These are phyloP conservation scores for Pseudomicrostroma phylloplanum DNA, from an alignment of 1,284 basidiomycete genomes.

Conservation along the genomic window DNA sequence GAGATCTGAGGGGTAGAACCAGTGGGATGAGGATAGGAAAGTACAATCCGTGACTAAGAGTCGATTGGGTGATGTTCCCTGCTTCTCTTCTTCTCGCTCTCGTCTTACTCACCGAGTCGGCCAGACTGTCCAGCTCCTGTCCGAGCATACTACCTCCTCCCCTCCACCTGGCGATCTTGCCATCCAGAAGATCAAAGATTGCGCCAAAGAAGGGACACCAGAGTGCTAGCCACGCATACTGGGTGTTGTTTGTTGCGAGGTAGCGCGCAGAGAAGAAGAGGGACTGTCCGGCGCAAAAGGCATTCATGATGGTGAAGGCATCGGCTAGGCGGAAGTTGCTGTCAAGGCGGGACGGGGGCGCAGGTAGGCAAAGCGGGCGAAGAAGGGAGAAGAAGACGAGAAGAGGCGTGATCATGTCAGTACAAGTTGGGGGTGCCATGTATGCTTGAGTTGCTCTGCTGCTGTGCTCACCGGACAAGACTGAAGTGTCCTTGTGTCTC, in stretches of 20 bases:
- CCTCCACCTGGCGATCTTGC: constrained; percentile 94
- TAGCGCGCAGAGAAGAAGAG: constrained; percentile 88
- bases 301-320: constrained; percentile 98
- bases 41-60: no score
- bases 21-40: not conserved
- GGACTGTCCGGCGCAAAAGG: constrained; percentile 93
- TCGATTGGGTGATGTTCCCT: not conserved
- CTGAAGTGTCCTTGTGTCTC: constrained; percentile 49
- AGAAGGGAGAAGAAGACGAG: not conserved
- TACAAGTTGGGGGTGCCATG: not conserved
- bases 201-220: constrained; percentile 86
- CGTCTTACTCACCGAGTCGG: constrained; percentile 69
- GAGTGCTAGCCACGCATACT: constrained; percentile 63
- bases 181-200: constrained; percentile 95
- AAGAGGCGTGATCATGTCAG: not conserved
- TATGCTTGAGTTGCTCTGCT: not conserved
- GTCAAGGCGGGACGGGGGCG: constrained; percentile 5
- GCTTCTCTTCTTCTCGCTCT: not conserved
- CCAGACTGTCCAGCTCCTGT: constrained; percentile 93
- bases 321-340: constrained; percentile 98
- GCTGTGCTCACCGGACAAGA: constrained; percentile 32
- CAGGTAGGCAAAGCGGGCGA: no score
- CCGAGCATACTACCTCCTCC: constrained; percentile 93
- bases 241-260: constrained; percentile 69
- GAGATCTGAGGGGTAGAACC: constrained; percentile 64